Percentiles rank a stretch among this genome's conserved stretches.
Evolutionary conservation across 2,329 filamentous ascomycete genomes (phyloP).

Genomic region (Ophiostoma ips): DNA sequence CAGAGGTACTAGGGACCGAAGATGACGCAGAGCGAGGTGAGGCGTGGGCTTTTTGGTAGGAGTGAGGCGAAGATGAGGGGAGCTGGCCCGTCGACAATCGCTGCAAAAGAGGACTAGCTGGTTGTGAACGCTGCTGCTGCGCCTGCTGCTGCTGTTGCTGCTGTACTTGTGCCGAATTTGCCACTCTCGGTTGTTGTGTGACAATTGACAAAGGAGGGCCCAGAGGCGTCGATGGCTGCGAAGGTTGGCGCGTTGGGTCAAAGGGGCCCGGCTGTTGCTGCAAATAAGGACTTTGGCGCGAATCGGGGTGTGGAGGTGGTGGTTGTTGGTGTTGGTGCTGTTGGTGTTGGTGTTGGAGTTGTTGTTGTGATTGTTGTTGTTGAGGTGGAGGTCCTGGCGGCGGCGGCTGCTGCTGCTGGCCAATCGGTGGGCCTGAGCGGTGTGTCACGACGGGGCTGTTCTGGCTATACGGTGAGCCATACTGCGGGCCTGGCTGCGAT

Average conservation of each 20-base stretch:
- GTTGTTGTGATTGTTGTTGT: not conserved
- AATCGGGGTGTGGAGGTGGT: not conserved
- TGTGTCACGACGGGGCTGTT: conserved; percentile 1
- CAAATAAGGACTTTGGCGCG: not conserved
- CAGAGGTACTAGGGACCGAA: not conserved
- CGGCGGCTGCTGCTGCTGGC: not conserved
- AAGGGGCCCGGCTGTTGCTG: not conserved
- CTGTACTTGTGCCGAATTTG: not conserved
- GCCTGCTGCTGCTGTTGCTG: conserved; percentile 1
- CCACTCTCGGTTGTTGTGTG: not conserved
- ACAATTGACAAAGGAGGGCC: not conserved
- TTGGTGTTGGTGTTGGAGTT: not conserved
- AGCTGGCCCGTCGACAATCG: conserved; percentile 22
- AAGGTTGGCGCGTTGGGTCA: not conserved
- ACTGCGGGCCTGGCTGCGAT: not conserved
- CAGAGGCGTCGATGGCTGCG: not conserved
- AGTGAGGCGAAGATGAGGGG: not conserved
- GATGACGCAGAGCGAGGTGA: conserved; percentile 22
- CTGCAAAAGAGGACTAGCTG: conserved; percentile 48
- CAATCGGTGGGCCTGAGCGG: not conserved
- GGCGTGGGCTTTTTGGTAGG: conserved; percentile 5
- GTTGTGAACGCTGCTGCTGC: conserved; percentile 29
- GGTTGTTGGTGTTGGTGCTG: not conserved
- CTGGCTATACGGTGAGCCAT: not conserved
- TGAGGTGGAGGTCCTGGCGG: not conserved